Evolutionary conservation across 1,284 basidiomycete species (phyloP), one percentile per base, ranked within the genome.

Genomic region (Anthracocystis panici-leucophaei): DNA sequence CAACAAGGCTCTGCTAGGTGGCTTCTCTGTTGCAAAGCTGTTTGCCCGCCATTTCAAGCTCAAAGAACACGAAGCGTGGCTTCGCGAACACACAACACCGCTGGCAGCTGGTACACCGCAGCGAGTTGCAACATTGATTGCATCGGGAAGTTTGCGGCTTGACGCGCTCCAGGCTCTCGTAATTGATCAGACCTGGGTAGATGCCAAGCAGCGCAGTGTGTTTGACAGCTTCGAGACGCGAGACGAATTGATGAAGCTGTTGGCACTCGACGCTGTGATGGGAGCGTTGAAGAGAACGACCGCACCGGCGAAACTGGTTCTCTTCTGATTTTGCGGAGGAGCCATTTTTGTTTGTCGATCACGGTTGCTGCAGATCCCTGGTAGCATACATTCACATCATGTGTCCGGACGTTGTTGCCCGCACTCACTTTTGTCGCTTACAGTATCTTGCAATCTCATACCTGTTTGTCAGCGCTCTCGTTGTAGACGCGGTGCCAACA

Each of bases 41-140:
- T 83, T 83, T 68, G 81, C 82, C 31, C 79, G 82, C 21, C 82
- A 83, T 53, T 83, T 83, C 44, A 83, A 83, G 66, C 62, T 80
- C 48, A 71, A 78, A 57, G 79, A 78, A 54, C 81, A 82, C 50
- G 72, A 66, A 38, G 57, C 65, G n/a, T 82, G 75, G 70, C 72
- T 83, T n/a, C 48, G 62, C 27, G 59, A 72, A 11, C 68, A 81
- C 27, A 65, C 66, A 11, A 60, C 73, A 16, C 82, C 82, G 18
- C 52, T 82, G 4, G 81, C 81, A 27, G 74, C 77, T 14, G 82
- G 82, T 31, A 83, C 82, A 38, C 82, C 82, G 18, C 78, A 81
- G 56, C 67, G 82, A 18, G 56, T 83, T 1, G 69, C 65, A 21
- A 65, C 72, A 14, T 57, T 83, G 25, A 56, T 83, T 48, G 59